Percentiles rank a stretch among this genome's conserved stretches.
Evolutionary conservation across 1,139 yeast genomes (phyloP).

Genomic region (Geotrichum histeridarum): DNA sequence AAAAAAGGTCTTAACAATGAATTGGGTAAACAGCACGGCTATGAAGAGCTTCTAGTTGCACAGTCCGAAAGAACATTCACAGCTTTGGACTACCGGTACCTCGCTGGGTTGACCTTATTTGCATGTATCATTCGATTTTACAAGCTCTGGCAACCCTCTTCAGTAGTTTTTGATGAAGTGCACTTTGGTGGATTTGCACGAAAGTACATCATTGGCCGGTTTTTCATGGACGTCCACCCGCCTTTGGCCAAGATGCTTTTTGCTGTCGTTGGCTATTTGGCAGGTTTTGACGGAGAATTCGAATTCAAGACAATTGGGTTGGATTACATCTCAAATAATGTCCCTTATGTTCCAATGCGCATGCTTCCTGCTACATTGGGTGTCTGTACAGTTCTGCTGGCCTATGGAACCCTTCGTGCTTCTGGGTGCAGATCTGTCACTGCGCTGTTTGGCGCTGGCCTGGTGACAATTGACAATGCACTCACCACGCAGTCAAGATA

Average conservation of each 20-base stretch:
- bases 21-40: slow-evolving; percentile 39
- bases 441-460: slow-evolving; percentile 61
- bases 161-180: slow-evolving; percentile 88
- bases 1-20: neutral
- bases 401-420: slow-evolving; percentile 75
- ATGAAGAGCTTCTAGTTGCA: slow-evolving; percentile 36
- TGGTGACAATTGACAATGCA: slow-evolving; percentile 79
- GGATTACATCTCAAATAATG: slow-evolving; percentile 54
- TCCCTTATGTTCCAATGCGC: slow-evolving; percentile 81
- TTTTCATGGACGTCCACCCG: slow-evolving; percentile 95
- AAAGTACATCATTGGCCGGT: slow-evolving; percentile 55
- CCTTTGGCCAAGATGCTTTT: slow-evolving; percentile 92
- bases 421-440: slow-evolving; percentile 79
- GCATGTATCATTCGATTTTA: slow-evolving; percentile 57
- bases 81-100: slow-evolving; percentile 30
- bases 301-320: slow-evolving; percentile 91
- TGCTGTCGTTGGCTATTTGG: slow-evolving; percentile 83
- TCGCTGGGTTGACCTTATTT: slow-evolving; percentile 50
- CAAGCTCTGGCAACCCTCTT: slow-evolving; percentile 59
- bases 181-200: slow-evolving; percentile 68
- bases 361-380: slow-evolving; percentile 80
- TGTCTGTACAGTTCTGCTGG: slow-evolving; percentile 66
- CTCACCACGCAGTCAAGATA: slow-evolving; percentile 83
- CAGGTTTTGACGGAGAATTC: slow-evolving; percentile 85
- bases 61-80: slow-evolving; percentile 29